Conservation (phyloP, 768 basidiomycete genomes). For the Stropharia rugosoannulata region DNA sequence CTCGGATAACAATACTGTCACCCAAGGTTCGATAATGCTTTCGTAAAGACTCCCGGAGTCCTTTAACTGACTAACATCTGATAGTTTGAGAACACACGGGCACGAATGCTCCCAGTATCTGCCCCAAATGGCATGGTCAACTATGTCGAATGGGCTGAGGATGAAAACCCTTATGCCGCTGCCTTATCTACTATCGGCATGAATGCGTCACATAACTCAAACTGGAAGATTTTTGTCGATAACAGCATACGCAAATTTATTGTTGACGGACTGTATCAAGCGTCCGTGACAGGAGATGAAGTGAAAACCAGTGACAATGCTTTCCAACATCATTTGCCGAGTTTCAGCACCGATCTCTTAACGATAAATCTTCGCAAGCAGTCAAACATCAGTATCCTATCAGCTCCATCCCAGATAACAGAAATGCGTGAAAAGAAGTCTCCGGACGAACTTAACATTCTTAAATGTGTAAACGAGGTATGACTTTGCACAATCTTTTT, state of each 20-base stretch:
- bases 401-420: constrained; percentile 54
- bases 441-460: constrained; percentile 60
- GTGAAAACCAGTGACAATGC: not conserved
- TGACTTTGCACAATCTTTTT: not conserved
- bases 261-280: constrained; percentile 56
- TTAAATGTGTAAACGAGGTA: constrained; percentile 83
- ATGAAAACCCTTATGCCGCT: constrained; percentile 62
- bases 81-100: constrained; percentile 71
- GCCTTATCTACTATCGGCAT: constrained; percentile 29
- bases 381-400: constrained; percentile 29
- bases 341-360: constrained; percentile 17
- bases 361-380: constrained; percentile 9
- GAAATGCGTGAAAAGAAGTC: constrained; percentile 76
- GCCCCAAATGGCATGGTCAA: constrained; percentile 32
- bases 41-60: not conserved
- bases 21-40: constrained; percentile 40
- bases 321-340: not conserved
- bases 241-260: constrained; percentile 62
- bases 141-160: constrained; percentile 66
- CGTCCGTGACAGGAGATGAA: constrained; percentile 13
- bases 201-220: not conserved
- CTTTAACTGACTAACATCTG: not conserved
- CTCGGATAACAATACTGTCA: constrained; percentile 63
- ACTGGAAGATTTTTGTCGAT: constrained; percentile 56
- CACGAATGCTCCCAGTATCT: constrained; percentile 58